Evolutionary conservation across 768 basidiomycete species (phyloP).

Genomic region (Boletus patriciae): DNA sequence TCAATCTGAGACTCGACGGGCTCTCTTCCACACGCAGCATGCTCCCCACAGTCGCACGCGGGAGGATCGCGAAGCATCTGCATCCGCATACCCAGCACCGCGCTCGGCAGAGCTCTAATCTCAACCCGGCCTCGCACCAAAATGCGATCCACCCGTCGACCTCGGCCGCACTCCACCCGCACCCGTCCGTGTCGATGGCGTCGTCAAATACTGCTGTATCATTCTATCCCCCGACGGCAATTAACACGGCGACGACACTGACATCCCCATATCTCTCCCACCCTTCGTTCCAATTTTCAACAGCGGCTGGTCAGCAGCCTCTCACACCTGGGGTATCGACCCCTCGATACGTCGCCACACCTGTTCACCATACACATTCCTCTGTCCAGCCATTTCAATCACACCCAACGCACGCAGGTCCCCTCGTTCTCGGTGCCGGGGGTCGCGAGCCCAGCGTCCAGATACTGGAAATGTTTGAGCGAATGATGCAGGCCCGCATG

Average conservation of each 20-base stretch:
- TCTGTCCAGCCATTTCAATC: slow-evolving; percentile 11
- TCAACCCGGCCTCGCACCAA: slow-evolving; percentile 32
- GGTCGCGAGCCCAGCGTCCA: slow-evolving; percentile 45
- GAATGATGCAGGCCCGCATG: slow-evolving; percentile 72
- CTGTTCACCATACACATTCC: slow-evolving; percentile 11
- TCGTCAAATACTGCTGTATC: slow-evolving; percentile 21
- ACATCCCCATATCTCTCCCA: slow-evolving; percentile 34
- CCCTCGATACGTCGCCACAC: slow-evolving; percentile 9
- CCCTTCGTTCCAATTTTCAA: slow-evolving; percentile 29
- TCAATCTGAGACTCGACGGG: slow-evolving; percentile 52
- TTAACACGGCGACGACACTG: slow-evolving; percentile 31
- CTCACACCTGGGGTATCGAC: slow-evolving; percentile 10
- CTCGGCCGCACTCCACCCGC: slow-evolving; percentile 17
- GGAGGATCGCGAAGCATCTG: slow-evolving; percentile 28
- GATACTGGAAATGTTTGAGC: slow-evolving; percentile 66
- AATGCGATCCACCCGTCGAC: slow-evolving; percentile 9
- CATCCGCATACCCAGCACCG: slow-evolving; percentile 30
- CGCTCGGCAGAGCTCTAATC: slow-evolving; percentile 31
- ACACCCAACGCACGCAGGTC: slow-evolving; percentile 19
- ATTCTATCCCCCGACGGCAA: slow-evolving; percentile 32
- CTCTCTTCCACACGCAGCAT: slow-evolving; percentile 33
- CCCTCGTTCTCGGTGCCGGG: slow-evolving; percentile 31
- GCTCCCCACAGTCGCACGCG: slow-evolving; percentile 19
- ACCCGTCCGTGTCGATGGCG: slow-evolving; percentile 12
- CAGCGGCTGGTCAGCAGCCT: slow-evolving; percentile 12